These are phyloP conservation scores for Fusarium sp. DNA, from an alignment of 2,329 filamentous ascomycete genomes.

Conservation along the genomic window DNA sequence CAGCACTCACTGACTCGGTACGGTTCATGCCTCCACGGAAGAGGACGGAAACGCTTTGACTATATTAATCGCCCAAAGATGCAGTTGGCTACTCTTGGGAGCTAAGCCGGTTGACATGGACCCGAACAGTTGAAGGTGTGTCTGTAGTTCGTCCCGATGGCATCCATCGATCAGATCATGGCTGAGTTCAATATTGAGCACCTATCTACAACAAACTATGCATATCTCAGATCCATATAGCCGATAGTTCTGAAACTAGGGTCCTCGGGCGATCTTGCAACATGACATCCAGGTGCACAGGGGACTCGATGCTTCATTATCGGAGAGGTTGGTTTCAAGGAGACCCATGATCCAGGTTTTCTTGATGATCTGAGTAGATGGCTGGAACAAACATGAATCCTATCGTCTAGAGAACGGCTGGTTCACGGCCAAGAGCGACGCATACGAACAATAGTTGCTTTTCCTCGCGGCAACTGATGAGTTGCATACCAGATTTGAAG, in stretches of 20 bases:
- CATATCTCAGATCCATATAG: slow-evolving; percentile 24
- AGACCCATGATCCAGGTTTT: background rate
- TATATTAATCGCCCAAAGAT: slow-evolving; percentile 1
- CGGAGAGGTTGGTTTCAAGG: background rate
- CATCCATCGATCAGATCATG: slow-evolving; percentile 11
- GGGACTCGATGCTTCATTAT: background rate
- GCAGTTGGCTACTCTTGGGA: background rate
- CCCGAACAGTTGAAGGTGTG: slow-evolving; percentile 1
- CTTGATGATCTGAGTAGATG: background rate
- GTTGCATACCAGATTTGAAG: slow-evolving; percentile 21
- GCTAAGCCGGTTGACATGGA: background rate
- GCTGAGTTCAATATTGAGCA: background rate
- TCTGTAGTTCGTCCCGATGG: background rate
- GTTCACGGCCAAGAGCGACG: background rate
- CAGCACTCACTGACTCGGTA: background rate
- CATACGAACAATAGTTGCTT: slow-evolving; percentile 16
- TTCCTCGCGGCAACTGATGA: slow-evolving; percentile 13
- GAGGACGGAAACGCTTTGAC: slow-evolving; percentile 11
- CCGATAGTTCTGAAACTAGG: background rate
- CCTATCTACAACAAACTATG: background rate
- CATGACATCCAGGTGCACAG: background rate
- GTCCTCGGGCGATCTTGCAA: background rate
- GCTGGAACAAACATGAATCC: background rate
- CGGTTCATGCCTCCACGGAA: background rate
- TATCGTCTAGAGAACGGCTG: background rate